Conservation (phyloP, 2,329 filamentous ascomycete species). For the Cladosporium sp. region DNA sequence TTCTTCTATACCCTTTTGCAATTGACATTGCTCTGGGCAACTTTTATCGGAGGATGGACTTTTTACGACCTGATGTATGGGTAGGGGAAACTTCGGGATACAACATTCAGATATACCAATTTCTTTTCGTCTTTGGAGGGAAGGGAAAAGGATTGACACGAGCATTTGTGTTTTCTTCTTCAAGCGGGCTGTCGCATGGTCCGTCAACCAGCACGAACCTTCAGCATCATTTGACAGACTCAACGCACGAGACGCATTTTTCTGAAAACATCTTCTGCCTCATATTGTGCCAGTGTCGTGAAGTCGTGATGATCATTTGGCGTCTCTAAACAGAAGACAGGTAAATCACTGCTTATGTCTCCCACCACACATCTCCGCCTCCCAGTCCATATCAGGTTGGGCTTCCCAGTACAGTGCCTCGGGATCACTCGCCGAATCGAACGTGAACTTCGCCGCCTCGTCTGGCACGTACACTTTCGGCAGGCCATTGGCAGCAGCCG, state of each 20-base stretch:
- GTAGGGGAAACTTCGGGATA: background rate
- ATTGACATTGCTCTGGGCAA: background rate
- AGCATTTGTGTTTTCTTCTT: background rate
- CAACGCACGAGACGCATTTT: background rate
- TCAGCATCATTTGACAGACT: background rate
- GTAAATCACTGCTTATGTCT: background rate
- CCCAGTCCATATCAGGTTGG: conserved; percentile 47
- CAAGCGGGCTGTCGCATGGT: background rate
- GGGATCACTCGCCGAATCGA: conserved; percentile 44
- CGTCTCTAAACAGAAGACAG: no score
- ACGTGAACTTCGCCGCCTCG: conserved; percentile 53
- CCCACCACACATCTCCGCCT: conserved; percentile 25
- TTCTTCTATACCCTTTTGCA: background rate
- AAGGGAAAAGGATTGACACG: background rate
- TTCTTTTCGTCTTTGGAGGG: background rate
- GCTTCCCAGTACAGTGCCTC: conserved; percentile 51
- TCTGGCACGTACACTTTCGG: conserved; percentile 53
- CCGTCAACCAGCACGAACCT: background rate
- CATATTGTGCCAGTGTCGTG: background rate
- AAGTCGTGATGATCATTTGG: background rate
- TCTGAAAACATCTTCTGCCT: background rate
- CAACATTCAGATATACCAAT: conserved; percentile 12
- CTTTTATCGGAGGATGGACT: background rate
- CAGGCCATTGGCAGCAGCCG: conserved; percentile 54
- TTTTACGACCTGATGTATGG: conserved; percentile 8